These are phyloP conservation scores for Sporothrix curviconia DNA, from an alignment of 2,329 filamentous ascomycete species.

Conservation along the genomic window DNA sequence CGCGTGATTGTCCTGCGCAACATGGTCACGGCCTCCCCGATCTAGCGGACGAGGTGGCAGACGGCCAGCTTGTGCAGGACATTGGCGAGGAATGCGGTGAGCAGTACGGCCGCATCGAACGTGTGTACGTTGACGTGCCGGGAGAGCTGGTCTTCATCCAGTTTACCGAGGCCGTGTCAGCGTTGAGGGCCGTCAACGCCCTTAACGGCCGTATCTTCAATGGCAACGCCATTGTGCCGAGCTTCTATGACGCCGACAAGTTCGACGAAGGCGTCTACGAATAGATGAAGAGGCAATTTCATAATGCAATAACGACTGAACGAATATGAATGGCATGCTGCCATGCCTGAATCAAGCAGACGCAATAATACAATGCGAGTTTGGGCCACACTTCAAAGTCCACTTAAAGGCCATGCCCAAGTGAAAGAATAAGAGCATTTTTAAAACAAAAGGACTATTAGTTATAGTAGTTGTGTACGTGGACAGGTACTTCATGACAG, in stretches of 20 bases:
- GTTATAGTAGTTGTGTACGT: slow-evolving; percentile 18
- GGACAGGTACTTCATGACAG: slow-evolving; percentile 10
- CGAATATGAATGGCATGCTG: no score
- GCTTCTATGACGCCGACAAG: slow-evolving; percentile 73
- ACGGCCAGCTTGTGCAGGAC: slow-evolving; percentile 70
- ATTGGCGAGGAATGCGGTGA: slow-evolving; percentile 87
- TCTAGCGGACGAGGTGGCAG: slow-evolving; percentile 68
- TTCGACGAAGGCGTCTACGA: slow-evolving; percentile 59
- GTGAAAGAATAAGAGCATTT: no score
- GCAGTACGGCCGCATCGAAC: slow-evolving; percentile 76
- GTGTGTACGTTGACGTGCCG: slow-evolving; percentile 65
- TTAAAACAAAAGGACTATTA: slow-evolving; percentile 18
- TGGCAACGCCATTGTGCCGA: slow-evolving; percentile 74
- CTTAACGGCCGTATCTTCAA: slow-evolving; percentile 84
- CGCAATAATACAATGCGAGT: no score
- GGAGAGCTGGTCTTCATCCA: slow-evolving; percentile 77
- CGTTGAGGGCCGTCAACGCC: slow-evolving; percentile 81
- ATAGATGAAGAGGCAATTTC: background rate
- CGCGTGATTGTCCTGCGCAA: slow-evolving; percentile 74
- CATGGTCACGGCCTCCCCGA: slow-evolving; percentile 79
- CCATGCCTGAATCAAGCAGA: no score
- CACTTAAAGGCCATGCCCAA: no score
- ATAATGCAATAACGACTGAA: background rate
- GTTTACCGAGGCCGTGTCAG: slow-evolving; percentile 80
- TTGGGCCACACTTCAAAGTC: no score